Evolutionary conservation across 1,139 yeast species (phyloP), one percentile per base, ranked within the genome.

Genomic region (Saccharomyces hybrid): DNA sequence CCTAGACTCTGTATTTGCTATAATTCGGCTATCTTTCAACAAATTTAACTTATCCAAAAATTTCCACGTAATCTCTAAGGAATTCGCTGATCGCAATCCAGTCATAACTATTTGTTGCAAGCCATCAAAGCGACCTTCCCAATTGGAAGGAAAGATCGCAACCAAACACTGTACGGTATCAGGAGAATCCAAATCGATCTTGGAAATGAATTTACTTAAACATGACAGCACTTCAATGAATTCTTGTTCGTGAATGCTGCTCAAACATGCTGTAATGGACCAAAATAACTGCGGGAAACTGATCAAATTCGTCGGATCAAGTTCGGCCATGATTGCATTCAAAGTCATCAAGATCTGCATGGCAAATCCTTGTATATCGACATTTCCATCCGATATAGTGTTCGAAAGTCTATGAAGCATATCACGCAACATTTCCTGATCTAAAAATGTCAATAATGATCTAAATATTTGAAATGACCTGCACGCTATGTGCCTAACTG

Each of bases 261-360:
- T 85, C 61, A 93, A 73, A 63, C 97, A 87, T 0, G 99, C 99
- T 29, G 91, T 95, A 32, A 95, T 83, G 1, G 93, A 87, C 99
- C 99, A 95, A 67, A 93, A 95, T 46, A 93, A 72, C 67, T 91
- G 98, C 0, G 99, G 99, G 68, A 85, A 89, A 60, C 88, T 88
- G 56, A 88, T 84, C 58, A 93, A 73, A 59, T 88, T 86, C 48
- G 81, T 88, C 4, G 93, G 78, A 59, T 84, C 87, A 50, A 90
- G 74, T 63, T 89, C 95, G 0, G 96, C 95, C 0, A 95, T 86
- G 16, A 90, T 83, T 0, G 97, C 96, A 71, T 91, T 89, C 61
- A 93, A 71, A 0, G 99, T 93, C 97, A 91, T 91, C 58, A 95
- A 73, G 55, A 93, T 93, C 71, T 95, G 99, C 95, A 95, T 88